Evolutionary conservation across 306 rosid genomes (phyloP).

Genomic region (Sicyos edulis): DNA sequence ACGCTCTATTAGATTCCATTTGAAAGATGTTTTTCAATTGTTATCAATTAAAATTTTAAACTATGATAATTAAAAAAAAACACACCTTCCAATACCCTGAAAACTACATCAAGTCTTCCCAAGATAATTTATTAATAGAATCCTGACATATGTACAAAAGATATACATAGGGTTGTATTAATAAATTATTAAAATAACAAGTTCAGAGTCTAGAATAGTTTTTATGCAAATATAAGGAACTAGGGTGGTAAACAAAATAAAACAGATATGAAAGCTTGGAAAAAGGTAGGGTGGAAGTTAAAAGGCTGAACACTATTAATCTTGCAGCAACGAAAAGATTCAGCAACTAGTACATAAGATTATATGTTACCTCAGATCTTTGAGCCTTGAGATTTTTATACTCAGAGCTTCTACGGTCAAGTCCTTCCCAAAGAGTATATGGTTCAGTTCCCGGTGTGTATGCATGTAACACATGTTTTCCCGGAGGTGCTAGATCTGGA

Average conservation of each 20-base stretch:
- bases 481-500: slow-evolving; percentile 69
- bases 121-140: too few species aligned
- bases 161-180: not conserved
- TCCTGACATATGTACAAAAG: not conserved
- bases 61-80: too few species aligned
- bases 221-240: not conserved
- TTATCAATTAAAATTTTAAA: too few species aligned
- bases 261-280: not conserved
- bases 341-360: not conserved
- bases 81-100: too few species aligned
- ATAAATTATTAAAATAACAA: too few species aligned
- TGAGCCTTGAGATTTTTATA: slow-evolving; percentile 73
- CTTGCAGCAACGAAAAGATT: not conserved
- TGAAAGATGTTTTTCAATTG: too few species aligned
- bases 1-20: too few species aligned
- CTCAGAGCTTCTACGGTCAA: slow-evolving; percentile 65
- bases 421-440: slow-evolving; percentile 76
- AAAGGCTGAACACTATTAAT: not conserved
- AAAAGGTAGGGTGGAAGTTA: not conserved
- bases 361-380: slow-evolving; percentile 65
- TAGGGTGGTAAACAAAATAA: not conserved
- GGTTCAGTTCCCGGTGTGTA: slow-evolving; percentile 93
- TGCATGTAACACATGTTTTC: slow-evolving; percentile 85
- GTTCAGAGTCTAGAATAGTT: not conserved
- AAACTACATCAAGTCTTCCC: too few species aligned